Conservation (phyloP, 768 basidiomycete species). For the Kondoa subrosea region DNA sequence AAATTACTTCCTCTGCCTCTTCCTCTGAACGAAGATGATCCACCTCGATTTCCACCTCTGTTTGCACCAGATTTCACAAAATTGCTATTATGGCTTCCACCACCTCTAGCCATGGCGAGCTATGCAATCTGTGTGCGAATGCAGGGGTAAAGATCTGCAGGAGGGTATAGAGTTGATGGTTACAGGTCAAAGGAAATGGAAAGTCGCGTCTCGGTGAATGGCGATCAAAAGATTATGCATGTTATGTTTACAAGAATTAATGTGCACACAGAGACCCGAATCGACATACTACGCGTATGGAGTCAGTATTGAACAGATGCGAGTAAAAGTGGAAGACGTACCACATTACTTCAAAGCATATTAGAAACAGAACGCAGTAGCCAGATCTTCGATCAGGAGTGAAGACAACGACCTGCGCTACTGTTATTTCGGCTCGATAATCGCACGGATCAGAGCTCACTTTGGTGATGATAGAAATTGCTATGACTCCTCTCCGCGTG, state of each 20-base stretch:
- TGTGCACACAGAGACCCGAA: background rate
- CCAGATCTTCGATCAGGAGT: background rate
- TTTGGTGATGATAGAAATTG: no score
- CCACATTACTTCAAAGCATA: background rate
- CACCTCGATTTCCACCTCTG: background rate
- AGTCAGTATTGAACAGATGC: background rate
- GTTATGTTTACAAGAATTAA: no score
- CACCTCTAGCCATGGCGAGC: slow-evolving; percentile 2
- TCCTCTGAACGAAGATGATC: background rate
- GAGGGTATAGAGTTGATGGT: no score
- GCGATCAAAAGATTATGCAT: no score
- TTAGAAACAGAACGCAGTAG: background rate
- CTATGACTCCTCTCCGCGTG: no score
- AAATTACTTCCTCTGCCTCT: slow-evolving; percentile 16
- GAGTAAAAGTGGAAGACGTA: background rate
- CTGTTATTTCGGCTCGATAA: no score
- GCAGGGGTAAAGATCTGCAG: background rate
- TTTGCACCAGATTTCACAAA: slow-evolving; percentile 4
- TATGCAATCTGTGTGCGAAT: background rate
- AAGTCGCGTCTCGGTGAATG: no score
- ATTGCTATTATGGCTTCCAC: slow-evolving; percentile 3
- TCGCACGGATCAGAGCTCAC: no score
- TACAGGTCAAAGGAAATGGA: no score
- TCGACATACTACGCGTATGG: background rate
- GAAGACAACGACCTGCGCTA: no score